phyloP scores from a whole-genome alignment of 2,329 filamentous ascomycete genomes.

The Sporothrix euskadiensis region DNA sequence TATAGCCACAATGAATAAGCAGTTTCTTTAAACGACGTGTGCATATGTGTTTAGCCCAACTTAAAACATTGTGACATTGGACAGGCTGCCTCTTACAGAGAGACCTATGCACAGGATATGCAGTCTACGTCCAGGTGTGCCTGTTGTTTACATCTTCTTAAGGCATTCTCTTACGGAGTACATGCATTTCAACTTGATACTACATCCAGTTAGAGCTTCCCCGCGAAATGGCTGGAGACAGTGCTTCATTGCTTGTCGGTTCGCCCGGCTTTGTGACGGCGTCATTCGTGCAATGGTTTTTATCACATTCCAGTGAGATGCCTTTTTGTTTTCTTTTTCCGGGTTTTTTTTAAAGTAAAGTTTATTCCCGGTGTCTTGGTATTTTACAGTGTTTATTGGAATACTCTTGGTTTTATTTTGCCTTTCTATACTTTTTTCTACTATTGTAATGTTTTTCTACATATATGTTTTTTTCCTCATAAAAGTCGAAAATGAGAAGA shows the following conservation, averaged over 20 bases:
- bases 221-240: constrained; percentile 15
- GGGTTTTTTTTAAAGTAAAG: background rate
- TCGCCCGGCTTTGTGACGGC: background rate
- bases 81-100: background rate
- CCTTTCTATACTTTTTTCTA: background rate
- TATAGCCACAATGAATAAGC: background rate
- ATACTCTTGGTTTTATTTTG: background rate
- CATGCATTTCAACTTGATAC: background rate
- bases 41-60: background rate
- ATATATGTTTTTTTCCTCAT: background rate
- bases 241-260: background rate
- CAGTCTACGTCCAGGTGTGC: background rate
- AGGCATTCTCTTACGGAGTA: background rate
- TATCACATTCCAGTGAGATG: background rate
- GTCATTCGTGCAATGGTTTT: background rate
- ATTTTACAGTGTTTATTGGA: background rate
- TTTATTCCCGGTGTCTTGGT: background rate
- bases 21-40: background rate
- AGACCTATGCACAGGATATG: background rate
- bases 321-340: background rate
- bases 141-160: background rate
- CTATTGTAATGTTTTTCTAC: background rate
- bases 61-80: background rate
- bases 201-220: constrained; percentile 20
- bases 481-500: too few species aligned